These are phyloP conservation scores for Aspergillus clavatus DNA, from an alignment of 2,329 filamentous ascomycete species.

Conservation along the genomic window DNA sequence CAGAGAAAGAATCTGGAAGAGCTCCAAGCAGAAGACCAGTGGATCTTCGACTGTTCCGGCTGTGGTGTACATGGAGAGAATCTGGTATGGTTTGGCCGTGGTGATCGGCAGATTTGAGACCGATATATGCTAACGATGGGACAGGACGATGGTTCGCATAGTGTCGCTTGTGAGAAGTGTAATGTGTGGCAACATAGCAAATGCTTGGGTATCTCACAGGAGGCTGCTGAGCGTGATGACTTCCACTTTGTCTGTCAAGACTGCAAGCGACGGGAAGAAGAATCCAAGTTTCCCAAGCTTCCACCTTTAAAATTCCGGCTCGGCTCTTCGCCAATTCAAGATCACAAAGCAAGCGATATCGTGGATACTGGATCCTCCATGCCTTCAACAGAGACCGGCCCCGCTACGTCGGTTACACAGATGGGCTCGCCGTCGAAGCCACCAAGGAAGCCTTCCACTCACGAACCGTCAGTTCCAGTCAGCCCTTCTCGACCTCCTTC, in stretches of 20 bases:
- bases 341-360: constrained; percentile 16
- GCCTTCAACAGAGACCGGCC: constrained; percentile 24
- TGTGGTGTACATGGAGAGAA: constrained; percentile 89
- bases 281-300: constrained; percentile 57
- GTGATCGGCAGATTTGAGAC: background rate
- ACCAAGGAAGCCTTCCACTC: constrained; percentile 17
- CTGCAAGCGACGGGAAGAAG: constrained; percentile 66
- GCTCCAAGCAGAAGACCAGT: constrained; percentile 72
- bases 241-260: constrained; percentile 82
- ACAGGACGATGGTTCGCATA: constrained; percentile 85
- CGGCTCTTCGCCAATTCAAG: constrained; percentile 29
- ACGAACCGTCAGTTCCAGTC: constrained; percentile 16
- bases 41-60: constrained; percentile 87
- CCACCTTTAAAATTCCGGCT: constrained; percentile 57
- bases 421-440: constrained; percentile 20
- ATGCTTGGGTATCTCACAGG: constrained; percentile 74
- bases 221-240: constrained; percentile 74
- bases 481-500: constrained; percentile 28
- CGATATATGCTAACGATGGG: constrained; percentile 17
- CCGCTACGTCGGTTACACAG: constrained; percentile 15
- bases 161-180: constrained; percentile 88
- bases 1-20: constrained; percentile 71
- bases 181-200: constrained; percentile 96
- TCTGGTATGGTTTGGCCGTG: constrained; percentile 40
- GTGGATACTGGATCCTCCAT: constrained; percentile 14